phyloP scores from a whole-genome alignment of 331 rosid genomes.

The Prunus yedoensis region DNA sequence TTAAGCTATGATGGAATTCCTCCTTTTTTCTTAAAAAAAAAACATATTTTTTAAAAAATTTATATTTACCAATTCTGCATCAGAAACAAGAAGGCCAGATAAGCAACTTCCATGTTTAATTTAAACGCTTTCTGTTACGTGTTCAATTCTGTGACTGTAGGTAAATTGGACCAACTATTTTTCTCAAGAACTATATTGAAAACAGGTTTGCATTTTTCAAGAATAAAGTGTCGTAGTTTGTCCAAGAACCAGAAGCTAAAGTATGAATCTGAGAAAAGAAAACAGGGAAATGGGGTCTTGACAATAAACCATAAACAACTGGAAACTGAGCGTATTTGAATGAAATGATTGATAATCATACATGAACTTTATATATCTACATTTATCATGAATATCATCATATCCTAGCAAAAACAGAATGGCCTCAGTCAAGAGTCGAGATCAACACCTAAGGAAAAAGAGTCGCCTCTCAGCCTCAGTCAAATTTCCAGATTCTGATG shows the following conservation, averaged over 20 bases:
- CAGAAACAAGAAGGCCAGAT: no score
- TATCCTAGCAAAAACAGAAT: not conserved
- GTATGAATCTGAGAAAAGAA: not conserved
- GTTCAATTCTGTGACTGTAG: not conserved
- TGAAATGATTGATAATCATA: no score
- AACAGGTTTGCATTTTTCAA: not conserved
- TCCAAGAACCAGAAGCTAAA: not conserved
- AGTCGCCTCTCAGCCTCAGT: not conserved
- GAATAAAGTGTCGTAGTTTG: not conserved
- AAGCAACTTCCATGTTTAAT: not conserved
- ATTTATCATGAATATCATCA: not conserved
- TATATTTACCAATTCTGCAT: no score
- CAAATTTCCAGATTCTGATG: slow-evolving; percentile 77
- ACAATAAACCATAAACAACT: not conserved
- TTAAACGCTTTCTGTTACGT: not conserved
- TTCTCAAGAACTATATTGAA: not conserved
- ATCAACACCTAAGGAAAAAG: not conserved
- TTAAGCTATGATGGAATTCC: no score
- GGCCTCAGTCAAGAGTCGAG: not conserved
- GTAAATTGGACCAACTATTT: not conserved
- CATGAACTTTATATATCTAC: not conserved
- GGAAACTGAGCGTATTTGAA: not conserved
- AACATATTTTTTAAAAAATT: no score
- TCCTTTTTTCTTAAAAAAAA: no score
- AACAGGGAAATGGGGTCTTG: not conserved